Evolutionary conservation across 1,284 basidiomycete species (phyloP).

Genomic region (Sanghuangporus sanghuang): DNA sequence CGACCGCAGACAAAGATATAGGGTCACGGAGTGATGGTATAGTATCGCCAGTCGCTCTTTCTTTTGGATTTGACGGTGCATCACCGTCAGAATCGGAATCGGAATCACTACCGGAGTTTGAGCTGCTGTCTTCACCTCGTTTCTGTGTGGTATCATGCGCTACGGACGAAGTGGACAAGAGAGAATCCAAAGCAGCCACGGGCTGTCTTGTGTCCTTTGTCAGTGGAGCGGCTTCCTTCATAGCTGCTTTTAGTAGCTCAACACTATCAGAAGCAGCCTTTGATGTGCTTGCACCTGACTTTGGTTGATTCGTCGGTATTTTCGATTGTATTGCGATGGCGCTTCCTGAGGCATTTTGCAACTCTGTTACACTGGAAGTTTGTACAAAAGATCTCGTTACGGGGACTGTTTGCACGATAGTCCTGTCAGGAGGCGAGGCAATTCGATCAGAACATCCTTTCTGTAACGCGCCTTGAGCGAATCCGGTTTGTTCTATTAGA

Average conservation of each 20-base stretch:
- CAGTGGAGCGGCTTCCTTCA: neutral
- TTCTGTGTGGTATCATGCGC: slow-evolving; percentile 29
- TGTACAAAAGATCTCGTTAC: neutral
- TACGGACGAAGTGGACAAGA: slow-evolving; percentile 22
- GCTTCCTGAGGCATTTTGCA: too few species aligned
- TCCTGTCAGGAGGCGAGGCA: neutral
- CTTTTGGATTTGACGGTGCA: neutral
- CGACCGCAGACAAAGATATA: neutral
- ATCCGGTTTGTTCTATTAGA: neutral
- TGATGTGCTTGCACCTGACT: neutral
- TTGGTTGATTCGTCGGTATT: neutral
- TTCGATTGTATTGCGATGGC: too few species aligned
- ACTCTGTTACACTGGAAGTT: neutral
- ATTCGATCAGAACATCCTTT: neutral
- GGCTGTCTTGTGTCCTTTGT: neutral
- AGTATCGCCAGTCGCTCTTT: neutral
- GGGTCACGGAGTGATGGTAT: too few species aligned
- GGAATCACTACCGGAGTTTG: slow-evolving; percentile 20
- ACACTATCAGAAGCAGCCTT: neutral
- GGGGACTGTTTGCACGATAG: neutral
- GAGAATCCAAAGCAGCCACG: neutral
- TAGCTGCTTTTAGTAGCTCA: neutral
- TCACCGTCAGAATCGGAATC: neutral
- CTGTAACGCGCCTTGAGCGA: neutral
- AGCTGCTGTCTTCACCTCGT: slow-evolving; percentile 31